These are phyloP conservation scores for Fusarium pseudonygamai DNA, from an alignment of 2,329 filamentous ascomycete genomes.

Conservation along the genomic window DNA sequence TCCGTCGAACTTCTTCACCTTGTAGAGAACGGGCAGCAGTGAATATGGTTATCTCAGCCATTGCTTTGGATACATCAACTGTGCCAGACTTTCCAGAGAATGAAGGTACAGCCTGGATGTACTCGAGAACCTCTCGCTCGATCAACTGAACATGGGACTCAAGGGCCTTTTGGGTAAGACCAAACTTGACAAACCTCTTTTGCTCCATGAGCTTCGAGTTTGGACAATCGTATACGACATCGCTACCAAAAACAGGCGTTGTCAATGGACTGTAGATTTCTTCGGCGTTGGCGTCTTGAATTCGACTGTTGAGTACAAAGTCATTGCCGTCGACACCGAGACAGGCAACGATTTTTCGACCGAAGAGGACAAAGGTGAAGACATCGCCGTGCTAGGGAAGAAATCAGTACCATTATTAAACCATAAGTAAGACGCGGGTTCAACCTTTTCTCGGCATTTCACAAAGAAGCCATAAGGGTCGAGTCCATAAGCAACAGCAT, in stretches of 20 bases:
- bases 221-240: conserved; percentile 86
- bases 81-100: conserved; percentile 70
- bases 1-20: conserved; percentile 77
- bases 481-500: conserved; percentile 76
- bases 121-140: conserved; percentile 72
- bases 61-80: conserved; percentile 70
- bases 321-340: conserved; percentile 63
- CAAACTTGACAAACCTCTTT: conserved; percentile 83
- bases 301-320: conserved; percentile 65
- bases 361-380: conserved; percentile 64
- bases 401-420: background rate
- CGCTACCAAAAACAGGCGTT: conserved; percentile 73
- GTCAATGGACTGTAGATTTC: conserved; percentile 63
- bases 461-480: conserved; percentile 76
- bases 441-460: conserved; percentile 71
- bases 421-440: background rate
- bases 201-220: conserved; percentile 90
- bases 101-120: conserved; percentile 64
- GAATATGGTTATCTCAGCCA: conserved; percentile 83
- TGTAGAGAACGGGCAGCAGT: conserved; percentile 81
- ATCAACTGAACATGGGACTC: conserved; percentile 76
- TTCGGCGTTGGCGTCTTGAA: conserved; percentile 62
- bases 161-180: conserved; percentile 72
- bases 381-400: conserved; percentile 58
- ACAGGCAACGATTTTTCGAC: conserved; percentile 60